A percentile compares a stretch with the other conserved stretches of the same genome.
Conservation (phyloP, 495 filamentous ascomycete genomes). For the Apiosordaria backusii region DNA sequence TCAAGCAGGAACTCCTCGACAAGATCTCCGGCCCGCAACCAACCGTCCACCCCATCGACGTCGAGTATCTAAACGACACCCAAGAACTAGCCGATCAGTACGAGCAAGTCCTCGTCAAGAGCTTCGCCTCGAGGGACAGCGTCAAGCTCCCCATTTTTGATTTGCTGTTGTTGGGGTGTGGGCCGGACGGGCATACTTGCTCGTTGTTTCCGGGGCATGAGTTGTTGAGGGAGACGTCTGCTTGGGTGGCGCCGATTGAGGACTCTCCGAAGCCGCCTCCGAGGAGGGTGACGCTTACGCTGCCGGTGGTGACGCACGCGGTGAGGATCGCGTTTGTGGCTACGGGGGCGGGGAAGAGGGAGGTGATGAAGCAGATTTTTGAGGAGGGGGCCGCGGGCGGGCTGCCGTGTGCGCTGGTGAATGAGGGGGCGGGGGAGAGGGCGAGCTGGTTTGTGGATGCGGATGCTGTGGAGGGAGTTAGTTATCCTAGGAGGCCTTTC, state of each 20-base stretch:
- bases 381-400: conserved; percentile 59
- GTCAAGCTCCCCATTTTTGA: conserved; percentile 94
- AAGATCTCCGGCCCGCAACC: conserved; percentile 76
- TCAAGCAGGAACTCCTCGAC: conserved; percentile 82
- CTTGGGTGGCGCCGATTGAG: conserved; percentile 87
- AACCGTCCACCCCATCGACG: conserved; percentile 73
- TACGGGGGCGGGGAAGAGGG: conserved; percentile 84
- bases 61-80: conserved; percentile 66
- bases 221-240: conserved; percentile 79
- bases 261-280: conserved; percentile 94
- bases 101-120: conserved; percentile 78
- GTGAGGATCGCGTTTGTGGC: conserved; percentile 85
- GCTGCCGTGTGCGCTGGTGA: conserved; percentile 83
- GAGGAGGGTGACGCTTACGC: conserved; percentile 82
- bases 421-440: conserved; percentile 73
- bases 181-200: conserved; percentile 96
- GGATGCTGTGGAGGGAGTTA: conserved; percentile 75
- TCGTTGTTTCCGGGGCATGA: conserved; percentile 88
- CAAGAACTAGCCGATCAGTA: conserved; percentile 93
- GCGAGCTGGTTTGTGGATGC: conserved; percentile 94
- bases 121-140: conserved; percentile 79
- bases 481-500: conserved; percentile 52
- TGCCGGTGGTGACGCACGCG: conserved; percentile 84
- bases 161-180: conserved; percentile 84
- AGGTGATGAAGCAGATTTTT: conserved; percentile 88